Conservation (phyloP, 1,139 yeast species). For the Taphrina confusa region DNA sequence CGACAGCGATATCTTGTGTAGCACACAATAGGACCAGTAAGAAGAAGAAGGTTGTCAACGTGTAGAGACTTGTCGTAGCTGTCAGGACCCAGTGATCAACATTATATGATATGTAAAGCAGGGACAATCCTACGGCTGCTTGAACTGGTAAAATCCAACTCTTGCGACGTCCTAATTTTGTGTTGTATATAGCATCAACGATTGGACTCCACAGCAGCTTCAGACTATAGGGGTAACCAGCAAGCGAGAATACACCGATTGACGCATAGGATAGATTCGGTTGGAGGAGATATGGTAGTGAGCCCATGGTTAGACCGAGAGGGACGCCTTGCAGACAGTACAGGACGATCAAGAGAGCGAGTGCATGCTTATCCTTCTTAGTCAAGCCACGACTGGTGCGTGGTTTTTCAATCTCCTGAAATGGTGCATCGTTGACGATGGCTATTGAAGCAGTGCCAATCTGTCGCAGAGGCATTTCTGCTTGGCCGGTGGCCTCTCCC, state of each 20-base stretch:
- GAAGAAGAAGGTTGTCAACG: slow-evolving; percentile 65
- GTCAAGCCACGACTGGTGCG: slow-evolving; percentile 21
- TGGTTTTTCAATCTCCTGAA: slow-evolving; percentile 28
- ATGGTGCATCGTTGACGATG: slow-evolving; percentile 4
- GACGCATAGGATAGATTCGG: slow-evolving; percentile 81
- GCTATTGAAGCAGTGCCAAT: slow-evolving; percentile 3
- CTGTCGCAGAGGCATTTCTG: slow-evolving; percentile 30
- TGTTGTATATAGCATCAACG: slow-evolving; percentile 79
- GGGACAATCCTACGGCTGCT: slow-evolving; percentile 66
- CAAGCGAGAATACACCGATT: slow-evolving; percentile 85
- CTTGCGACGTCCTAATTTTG: slow-evolving; percentile 73
- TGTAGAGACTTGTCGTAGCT: slow-evolving; percentile 33
- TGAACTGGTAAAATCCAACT: slow-evolving; percentile 97
- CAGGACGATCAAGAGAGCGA: slow-evolving; percentile 31
- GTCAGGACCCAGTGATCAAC: slow-evolving; percentile 59
- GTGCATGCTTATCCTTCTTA: slow-evolving; percentile 30
- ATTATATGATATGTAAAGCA: slow-evolving; percentile 62
- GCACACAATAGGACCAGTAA: slow-evolving; percentile 83
- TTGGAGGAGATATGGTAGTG: slow-evolving; percentile 87
- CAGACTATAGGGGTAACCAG: slow-evolving; percentile 91
- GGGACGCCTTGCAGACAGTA: slow-evolving; percentile 80
- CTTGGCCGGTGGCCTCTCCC: neutral
- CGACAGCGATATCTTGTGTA: slow-evolving; percentile 97
- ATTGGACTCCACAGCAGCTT: slow-evolving; percentile 94
- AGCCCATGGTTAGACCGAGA: slow-evolving; percentile 92